Evolutionary conservation across 441 rosid species (phyloP), one percentile per base, ranked within the genome.

Genomic region (Populus tomentosa): DNA sequence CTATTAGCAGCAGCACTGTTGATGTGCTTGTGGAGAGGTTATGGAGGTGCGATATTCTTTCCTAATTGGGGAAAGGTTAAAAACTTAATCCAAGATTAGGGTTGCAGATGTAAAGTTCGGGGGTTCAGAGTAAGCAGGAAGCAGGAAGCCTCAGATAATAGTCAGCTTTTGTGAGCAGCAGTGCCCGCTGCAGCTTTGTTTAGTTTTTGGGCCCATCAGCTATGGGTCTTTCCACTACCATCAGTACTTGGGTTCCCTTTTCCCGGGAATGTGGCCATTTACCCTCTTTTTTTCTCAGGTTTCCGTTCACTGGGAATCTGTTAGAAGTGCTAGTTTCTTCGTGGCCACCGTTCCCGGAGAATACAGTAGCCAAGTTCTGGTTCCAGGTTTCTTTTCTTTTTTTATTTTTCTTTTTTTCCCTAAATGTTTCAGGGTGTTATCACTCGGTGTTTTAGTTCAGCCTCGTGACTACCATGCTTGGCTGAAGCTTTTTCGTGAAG

Each of bases 11-110:
- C 74, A 32, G 85, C 76, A 75, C 87, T 18, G 77, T 88, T 7
- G 93, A 88, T 62, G 66, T 84, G 38, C 97, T 96, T 32, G 83
- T 89, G 61, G 92, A 88, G 75, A 84, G 85, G 23, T 78, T 92
- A 38, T 94, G 97, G 96, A 88, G 90, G 84, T 96, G 98, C 10
- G 98, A 92, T 77, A 87, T 96, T 82, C 94, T 96, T 75, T 90
- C 84, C 79, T 94, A 78, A 89, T 67, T 35, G 42, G 30, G 20
- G 3, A 74, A 66, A 65, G 75, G 70, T 40, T 4, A 18, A 3
- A 68, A 42, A 28, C 30, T 79, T 72, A 9, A 16, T 64, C 56
- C 32, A 7, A 20, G 73, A 69, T 33, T 69, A 64, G 67, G 23
- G 21, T 50, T 20, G 65, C 72, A 32, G 71, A 69, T 26, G 46